Evolutionary conservation across 176 grass and related monocot species (phyloP), one percentile per base, ranked within the genome.

Genomic region (Carex kokanica): DNA sequence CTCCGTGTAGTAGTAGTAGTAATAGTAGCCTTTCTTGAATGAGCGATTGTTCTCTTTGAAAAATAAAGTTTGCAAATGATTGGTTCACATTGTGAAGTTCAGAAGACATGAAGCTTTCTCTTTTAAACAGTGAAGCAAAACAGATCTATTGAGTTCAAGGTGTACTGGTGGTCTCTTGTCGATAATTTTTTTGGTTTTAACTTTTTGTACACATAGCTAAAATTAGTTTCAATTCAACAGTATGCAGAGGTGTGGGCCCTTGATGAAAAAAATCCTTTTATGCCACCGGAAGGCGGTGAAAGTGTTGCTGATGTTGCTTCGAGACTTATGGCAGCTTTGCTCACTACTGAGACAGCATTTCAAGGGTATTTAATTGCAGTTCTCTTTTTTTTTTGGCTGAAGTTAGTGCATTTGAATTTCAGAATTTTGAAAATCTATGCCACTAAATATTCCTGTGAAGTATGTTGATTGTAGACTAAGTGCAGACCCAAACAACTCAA

Each of bases 161-260:
- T 45, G 3, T 58, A 10, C 13, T 58, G 5, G 53, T 47, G 0
- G 5, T 68, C 3, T 53, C 9, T 16, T 23, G 51, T 1, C 5
- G 49, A 81, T 2, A 31, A 29, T 0, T 16, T 75, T 69, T 80
- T 63, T 72, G 14, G 57, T 20, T 31, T 24, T n/a, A 72, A 38
- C 56, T n/a, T 73, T 24, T 74, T 74, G 20, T 60, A 75, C 45
- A 25, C 21, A 18, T 86, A 81, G 36, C 65, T 86, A 47, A 83
- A 81, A 71, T 82, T 60, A 85, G 16, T 62, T 29, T 87, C 84
- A 78, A 24, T 49, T 47, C 21, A 23, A 41, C 84, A 98, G 92
- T 98, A 98, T 86, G 71, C 90, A 83, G 92, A 98, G 56, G 83
- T 93, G 80, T 98, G 95, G 95, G 85, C 90, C 2, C 47, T 91